Conservation (phyloP, 352 stramenopile genomes). For the Pilasporangium apinafurcum region DNA sequence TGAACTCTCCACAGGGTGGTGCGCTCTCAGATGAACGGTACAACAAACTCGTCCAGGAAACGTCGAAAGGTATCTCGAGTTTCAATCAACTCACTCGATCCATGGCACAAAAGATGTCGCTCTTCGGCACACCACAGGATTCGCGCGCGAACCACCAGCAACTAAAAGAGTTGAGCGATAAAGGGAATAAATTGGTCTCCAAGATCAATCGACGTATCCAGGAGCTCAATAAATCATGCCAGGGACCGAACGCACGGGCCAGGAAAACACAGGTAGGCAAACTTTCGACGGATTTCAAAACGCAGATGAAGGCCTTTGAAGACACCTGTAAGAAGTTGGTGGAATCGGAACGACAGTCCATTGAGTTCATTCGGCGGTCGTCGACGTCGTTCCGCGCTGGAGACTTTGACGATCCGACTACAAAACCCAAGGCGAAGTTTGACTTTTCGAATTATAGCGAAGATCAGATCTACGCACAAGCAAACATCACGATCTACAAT, state of each 20-base stretch:
- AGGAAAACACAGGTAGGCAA: slow-evolving; percentile 74
- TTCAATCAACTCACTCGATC: slow-evolving; percentile 82
- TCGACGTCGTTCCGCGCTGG: slow-evolving; percentile 58
- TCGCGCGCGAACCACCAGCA: slow-evolving; percentile 75
- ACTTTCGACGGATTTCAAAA: slow-evolving; percentile 83
- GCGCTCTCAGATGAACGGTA: slow-evolving; percentile 58
- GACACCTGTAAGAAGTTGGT: slow-evolving; percentile 62
- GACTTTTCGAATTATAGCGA: slow-evolving; percentile 82
- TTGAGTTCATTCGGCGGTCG: slow-evolving; percentile 76
- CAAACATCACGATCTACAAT: slow-evolving; percentile 78
- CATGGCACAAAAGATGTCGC: slow-evolving; percentile 84
- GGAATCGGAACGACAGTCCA: slow-evolving; percentile 62
- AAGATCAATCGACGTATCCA: slow-evolving; percentile 76
- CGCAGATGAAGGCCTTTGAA: slow-evolving; percentile 69
- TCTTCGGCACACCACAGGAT: slow-evolving; percentile 81
- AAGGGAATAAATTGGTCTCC: slow-evolving; percentile 74
- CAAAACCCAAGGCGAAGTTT: slow-evolving; percentile 12
- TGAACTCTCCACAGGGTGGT: slow-evolving; percentile 38
- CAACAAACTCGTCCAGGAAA: slow-evolving; percentile 71
- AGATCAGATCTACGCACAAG: slow-evolving; percentile 85
- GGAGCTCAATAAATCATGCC: slow-evolving; percentile 59
- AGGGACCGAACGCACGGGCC: slow-evolving; percentile 32
- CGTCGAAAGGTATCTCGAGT: slow-evolving; percentile 79
- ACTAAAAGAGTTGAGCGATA: slow-evolving; percentile 77
- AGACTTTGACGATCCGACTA: slow-evolving; percentile 12